Evolutionary conservation across 2,329 filamentous ascomycete species (phyloP).

Genomic region (Pestalotiopsis sp.): DNA sequence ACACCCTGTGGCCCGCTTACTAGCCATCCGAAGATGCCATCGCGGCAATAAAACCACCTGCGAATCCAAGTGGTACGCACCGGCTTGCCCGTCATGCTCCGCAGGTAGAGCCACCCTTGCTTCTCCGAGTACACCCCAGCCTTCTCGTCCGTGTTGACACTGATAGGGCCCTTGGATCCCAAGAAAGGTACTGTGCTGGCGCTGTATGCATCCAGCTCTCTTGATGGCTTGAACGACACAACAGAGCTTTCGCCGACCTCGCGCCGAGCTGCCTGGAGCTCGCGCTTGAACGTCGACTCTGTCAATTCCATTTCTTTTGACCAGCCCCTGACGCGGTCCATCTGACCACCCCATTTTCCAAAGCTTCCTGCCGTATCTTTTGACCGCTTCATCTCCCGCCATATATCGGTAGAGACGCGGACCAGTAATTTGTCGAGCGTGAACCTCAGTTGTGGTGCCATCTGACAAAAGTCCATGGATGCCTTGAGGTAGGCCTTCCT

Average conservation of each 20-base stretch:
- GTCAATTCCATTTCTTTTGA: conserved; percentile 89
- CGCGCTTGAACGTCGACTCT: conserved; percentile 81
- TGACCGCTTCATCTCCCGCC: conserved; percentile 79
- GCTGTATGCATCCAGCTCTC: conserved; percentile 92
- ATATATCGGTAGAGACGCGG: conserved; percentile 81
- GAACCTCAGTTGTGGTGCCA: conserved; percentile 82
- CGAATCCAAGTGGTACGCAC: conserved; percentile 87
- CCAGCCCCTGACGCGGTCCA: conserved; percentile 93
- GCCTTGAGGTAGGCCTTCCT: conserved; percentile 89
- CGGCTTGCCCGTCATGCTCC: conserved; percentile 83
- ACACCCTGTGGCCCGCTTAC: conserved; percentile 84
- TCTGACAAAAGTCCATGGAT: conserved; percentile 89
- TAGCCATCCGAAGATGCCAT: conserved; percentile 95
- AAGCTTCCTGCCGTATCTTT: conserved; percentile 69
- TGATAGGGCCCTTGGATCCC: conserved; percentile 69
- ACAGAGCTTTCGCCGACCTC: conserved; percentile 82
- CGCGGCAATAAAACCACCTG: conserved; percentile 93
- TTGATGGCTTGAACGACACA: conserved; percentile 73
- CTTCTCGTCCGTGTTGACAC: conserved; percentile 58
- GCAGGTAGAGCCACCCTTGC: conserved; percentile 91
- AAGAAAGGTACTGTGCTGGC: conserved; percentile 88
- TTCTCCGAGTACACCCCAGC: conserved; percentile 69
- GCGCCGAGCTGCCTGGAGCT: conserved; percentile 76
- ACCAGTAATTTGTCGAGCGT: conserved; percentile 86
- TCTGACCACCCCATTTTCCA: conserved; percentile 72